Evolutionary conservation across 345 rosid genomes (phyloP).

Genomic region (Melastoma malabathricum): DNA sequence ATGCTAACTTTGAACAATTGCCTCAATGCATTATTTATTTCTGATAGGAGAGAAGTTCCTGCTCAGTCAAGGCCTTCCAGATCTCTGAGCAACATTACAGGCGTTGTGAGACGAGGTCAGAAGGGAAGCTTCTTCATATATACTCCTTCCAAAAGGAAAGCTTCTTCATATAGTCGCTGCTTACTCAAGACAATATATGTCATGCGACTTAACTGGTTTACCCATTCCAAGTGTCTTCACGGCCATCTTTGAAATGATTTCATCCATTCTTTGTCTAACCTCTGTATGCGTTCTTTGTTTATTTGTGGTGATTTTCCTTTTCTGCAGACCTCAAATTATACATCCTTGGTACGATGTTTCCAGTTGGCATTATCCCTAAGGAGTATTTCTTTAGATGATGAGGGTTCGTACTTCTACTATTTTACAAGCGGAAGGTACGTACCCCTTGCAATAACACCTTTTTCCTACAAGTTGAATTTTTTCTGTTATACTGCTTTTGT

Average conservation of each 20-base stretch:
- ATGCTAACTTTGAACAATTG: slow-evolving; percentile 6
- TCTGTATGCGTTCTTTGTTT: background rate
- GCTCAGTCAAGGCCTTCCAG: slow-evolving; percentile 40
- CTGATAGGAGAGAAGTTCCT: slow-evolving; percentile 30
- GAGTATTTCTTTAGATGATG: slow-evolving; percentile 52
- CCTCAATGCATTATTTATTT: background rate
- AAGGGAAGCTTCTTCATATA: too few relatives aligned
- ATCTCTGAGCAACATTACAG: slow-evolving; percentile 33
- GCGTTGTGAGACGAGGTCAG: slow-evolving; percentile 40
- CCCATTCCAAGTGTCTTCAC: too few relatives aligned
- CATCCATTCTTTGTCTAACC: background rate
- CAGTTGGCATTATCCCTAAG: slow-evolving; percentile 83
- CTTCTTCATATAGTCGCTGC: too few relatives aligned
- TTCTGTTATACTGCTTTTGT: too few relatives aligned
- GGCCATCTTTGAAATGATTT: too few relatives aligned
- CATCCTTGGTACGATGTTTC: slow-evolving; percentile 71
- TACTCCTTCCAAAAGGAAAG: too few relatives aligned
- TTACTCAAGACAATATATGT: too few relatives aligned
- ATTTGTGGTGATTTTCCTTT: background rate
- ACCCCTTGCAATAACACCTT: too few relatives aligned
- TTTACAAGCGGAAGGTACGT: too few relatives aligned
- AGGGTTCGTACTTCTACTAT: slow-evolving; percentile 25
- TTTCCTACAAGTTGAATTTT: too few relatives aligned
- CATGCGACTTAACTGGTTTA: too few relatives aligned
- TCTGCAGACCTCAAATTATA: slow-evolving; percentile 64